These are phyloP conservation scores for Myxozyma geophila DNA, from an alignment of 805 yeast genomes.

Conservation along the genomic window DNA sequence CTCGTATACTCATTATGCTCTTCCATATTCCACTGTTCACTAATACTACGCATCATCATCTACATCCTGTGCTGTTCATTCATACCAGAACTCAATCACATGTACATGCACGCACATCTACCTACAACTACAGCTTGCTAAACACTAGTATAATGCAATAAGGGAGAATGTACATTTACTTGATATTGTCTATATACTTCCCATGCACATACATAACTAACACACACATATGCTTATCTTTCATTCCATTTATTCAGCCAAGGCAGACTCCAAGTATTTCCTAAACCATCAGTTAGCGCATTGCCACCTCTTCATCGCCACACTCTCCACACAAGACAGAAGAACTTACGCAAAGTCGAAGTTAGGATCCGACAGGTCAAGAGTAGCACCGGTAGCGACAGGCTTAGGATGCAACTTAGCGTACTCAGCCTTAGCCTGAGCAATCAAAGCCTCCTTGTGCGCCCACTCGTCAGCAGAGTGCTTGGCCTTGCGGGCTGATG, in stretches of 20 bases:
- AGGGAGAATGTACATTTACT: not conserved
- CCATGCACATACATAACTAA: not conserved
- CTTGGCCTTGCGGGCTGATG: conserved; percentile 61
- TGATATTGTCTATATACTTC: not conserved
- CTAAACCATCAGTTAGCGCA: conserved; percentile 1
- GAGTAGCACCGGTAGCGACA: conserved; percentile 44
- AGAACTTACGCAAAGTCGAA: conserved; percentile 68
- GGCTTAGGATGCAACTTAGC: conserved; percentile 64
- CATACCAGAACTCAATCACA: no score
- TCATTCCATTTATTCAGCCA: conserved; percentile 1
- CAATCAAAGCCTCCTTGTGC: conserved; percentile 73
- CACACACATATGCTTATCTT: not conserved
- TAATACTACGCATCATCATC: no score
- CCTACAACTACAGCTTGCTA: no score
- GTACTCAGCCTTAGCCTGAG: conserved; percentile 87
- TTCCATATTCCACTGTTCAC: no score
- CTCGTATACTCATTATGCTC: no score
- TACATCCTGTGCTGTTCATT: no score
- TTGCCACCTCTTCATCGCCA: not conserved
- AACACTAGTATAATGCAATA: no score
- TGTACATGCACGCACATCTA: no score
- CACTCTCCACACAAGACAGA: not conserved
- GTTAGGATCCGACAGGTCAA: conserved; percentile 84
- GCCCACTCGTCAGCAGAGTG: conserved; percentile 63
- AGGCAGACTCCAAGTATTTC: conserved; percentile 22